A percentile compares a stretch with the other conserved stretches of the same genome.
These are phyloP conservation scores for Coprinopsis sp. DNA, from an alignment of 768 basidiomycete genomes.

Conservation along the genomic window DNA sequence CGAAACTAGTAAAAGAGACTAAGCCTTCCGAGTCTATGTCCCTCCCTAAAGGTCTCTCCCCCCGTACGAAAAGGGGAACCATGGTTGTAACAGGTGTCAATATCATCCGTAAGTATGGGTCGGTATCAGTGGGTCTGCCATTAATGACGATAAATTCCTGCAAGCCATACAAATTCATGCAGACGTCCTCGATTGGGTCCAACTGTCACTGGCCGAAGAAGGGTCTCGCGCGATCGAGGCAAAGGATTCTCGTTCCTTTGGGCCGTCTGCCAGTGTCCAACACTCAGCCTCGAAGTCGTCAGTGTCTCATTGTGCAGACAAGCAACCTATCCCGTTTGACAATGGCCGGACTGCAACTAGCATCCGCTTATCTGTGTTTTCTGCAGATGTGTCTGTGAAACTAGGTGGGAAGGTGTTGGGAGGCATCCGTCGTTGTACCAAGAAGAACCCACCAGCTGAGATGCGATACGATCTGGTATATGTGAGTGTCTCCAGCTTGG, in stretches of 20 bases:
- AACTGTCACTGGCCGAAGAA: constrained; percentile 60
- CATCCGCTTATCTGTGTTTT: constrained; percentile 58
- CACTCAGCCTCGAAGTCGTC: constrained; percentile 37
- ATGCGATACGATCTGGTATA: constrained; percentile 84
- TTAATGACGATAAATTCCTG: constrained; percentile 6
- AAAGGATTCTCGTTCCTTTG: constrained; percentile 29
- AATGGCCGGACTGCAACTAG: constrained; percentile 39
- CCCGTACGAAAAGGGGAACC: constrained; percentile 48
- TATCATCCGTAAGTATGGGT: constrained; percentile 46
- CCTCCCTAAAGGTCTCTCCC: constrained; percentile 53
- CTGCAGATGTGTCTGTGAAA: constrained; percentile 60
- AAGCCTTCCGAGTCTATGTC: constrained; percentile 47
- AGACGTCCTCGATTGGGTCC: constrained; percentile 74
- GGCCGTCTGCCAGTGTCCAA: constrained; percentile 46
- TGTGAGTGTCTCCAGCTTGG: constrained; percentile 41
- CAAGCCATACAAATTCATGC: constrained; percentile 74
- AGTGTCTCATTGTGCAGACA: constrained; percentile 30
- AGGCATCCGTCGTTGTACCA: constrained; percentile 86
- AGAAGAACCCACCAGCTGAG: constrained; percentile 82
- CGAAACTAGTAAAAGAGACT: constrained; percentile 57
- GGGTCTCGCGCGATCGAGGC: constrained; percentile 21
- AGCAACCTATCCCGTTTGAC: constrained; percentile 26
- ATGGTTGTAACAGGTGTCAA: constrained; percentile 70
- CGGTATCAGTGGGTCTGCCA: constrained; percentile 7
- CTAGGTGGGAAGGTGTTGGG: constrained; percentile 59